These are phyloP conservation scores for Tolypocladium capitatum DNA, from an alignment of 2,329 filamentous ascomycete species.

Conservation along the genomic window DNA sequence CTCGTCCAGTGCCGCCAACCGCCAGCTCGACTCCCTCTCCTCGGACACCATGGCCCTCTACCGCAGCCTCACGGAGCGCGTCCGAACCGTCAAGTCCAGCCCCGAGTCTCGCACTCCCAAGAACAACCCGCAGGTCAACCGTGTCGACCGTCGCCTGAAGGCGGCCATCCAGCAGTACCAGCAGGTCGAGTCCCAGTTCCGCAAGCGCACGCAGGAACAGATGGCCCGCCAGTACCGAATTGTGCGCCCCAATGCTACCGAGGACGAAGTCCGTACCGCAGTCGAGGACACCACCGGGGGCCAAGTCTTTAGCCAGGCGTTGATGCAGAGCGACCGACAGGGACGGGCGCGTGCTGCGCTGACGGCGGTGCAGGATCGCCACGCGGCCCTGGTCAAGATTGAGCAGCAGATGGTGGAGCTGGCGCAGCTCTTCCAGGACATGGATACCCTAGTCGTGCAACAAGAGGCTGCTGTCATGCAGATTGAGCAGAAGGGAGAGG, in stretches of 20 bases:
- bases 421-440: conserved; percentile 75
- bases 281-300: conserved; percentile 58
- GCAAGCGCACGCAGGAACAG: conserved; percentile 67
- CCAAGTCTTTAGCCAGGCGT: conserved; percentile 78
- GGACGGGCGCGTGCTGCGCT: conserved; percentile 72
- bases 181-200: conserved; percentile 65
- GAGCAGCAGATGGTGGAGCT: conserved; percentile 82
- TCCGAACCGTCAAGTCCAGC: conserved; percentile 72
- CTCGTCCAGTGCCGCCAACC: conserved; percentile 49
- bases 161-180: conserved; percentile 72
- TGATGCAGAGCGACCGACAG: conserved; percentile 68
- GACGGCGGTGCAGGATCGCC: conserved; percentile 67
- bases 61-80: conserved; percentile 62
- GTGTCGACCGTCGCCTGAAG: conserved; percentile 68
- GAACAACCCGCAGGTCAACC: conserved; percentile 70
- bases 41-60: conserved; percentile 75
- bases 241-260: conserved; percentile 67
- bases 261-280: conserved; percentile 64
- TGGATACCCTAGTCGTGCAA: conserved; percentile 74
- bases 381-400: conserved; percentile 82
- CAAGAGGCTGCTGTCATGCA: conserved; percentile 69
- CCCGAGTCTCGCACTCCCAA: conserved; percentile 59
- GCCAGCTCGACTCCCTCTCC: conserved; percentile 59
- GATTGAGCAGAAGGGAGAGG: conserved; percentile 78
- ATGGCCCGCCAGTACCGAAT: conserved; percentile 85